Percentiles rank a stretch among this genome's conserved stretches.
Evolutionary conservation across 345 rosid species (phyloP).

Genomic region (Capsella bursapastoris): DNA sequence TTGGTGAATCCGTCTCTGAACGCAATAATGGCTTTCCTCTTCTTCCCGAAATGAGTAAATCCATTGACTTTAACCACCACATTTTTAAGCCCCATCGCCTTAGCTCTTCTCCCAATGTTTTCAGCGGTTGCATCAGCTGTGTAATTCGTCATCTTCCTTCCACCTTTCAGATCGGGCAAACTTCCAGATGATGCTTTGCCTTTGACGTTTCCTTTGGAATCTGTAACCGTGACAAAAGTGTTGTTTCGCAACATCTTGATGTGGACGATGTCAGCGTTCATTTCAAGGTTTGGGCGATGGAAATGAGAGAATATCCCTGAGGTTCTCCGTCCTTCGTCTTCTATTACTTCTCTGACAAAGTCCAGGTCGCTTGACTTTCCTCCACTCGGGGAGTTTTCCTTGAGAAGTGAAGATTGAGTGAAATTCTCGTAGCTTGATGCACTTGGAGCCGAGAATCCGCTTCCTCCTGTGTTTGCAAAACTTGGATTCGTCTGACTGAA

Average conservation of each 20-base stretch:
- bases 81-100: constrained; percentile 71
- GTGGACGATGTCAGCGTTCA: constrained; percentile 68
- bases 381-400: constrained; percentile 38
- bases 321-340: constrained; percentile 45
- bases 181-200: constrained; percentile 64
- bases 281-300: constrained; percentile 47
- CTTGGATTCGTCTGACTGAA: constrained; percentile 30
- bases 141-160: constrained; percentile 62
- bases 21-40: constrained; percentile 77
- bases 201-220: constrained; percentile 79
- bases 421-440: constrained; percentile 43
- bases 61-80: constrained; percentile 90
- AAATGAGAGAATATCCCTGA: constrained; percentile 24
- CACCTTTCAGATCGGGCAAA: constrained; percentile 62
- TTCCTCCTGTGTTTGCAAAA: constrained; percentile 28
- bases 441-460: constrained; percentile 29
- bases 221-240: constrained; percentile 75
- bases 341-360: constrained; percentile 56
- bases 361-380: constrained; percentile 47
- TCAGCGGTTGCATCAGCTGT: constrained; percentile 94
- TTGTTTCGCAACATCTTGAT: constrained; percentile 77
- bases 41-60: constrained; percentile 77
- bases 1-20: constrained; percentile 70
- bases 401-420: constrained; percentile 43
- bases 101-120: constrained; percentile 67